Evolutionary conservation across 768 basidiomycete species (phyloP), one percentile per base, ranked within the genome.

Genomic region (Psilocybe azurescens): DNA sequence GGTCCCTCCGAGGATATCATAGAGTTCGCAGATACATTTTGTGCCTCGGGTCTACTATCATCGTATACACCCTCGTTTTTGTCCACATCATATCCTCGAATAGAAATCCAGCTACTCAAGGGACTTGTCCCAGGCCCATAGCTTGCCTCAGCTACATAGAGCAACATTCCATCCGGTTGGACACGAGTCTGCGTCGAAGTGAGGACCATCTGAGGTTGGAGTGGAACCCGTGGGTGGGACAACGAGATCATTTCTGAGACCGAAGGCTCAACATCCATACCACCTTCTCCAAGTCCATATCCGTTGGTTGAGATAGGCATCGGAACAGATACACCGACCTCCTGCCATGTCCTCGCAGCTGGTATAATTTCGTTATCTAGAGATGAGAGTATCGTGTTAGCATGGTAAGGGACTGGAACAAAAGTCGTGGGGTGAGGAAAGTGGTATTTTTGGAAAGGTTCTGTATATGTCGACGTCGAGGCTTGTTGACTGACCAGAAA

Each of bases 71-170:
- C 46, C 20, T 29, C 63, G 28, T 64, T 63, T 9, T 54, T 47
- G 20, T 69, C 66, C 0, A 32, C 51, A 41, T 68, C 68, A 59
- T 79, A 76, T 2, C 73, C 71, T 20, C 62, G 65, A 20, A 86
- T 76, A 2, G 91, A 91, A 47, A 94, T 80, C 93, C 92, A 93
- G 60, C 81, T 90, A 63, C 91, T 91, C 61, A 94, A 71, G 2
- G 92, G 92, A 65, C 86, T 91, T 56, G 87, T 87, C 1, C 94
- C 93, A 9, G 86, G 80, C 69, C 95, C 94, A 67, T 93, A 95
- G 62, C 86, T 87, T 30, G 93, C 89, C 64, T 89, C 87, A 5
- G 89, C 78, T 10, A 93, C 86, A 69, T 94, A 95, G 38, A 95
- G 77, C 10, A 95, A 74, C 51, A 95, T 71, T 3, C 93, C 93